Evolutionary conservation across 345 rosid species (phyloP).

Genomic region (Citrus maxima): DNA sequence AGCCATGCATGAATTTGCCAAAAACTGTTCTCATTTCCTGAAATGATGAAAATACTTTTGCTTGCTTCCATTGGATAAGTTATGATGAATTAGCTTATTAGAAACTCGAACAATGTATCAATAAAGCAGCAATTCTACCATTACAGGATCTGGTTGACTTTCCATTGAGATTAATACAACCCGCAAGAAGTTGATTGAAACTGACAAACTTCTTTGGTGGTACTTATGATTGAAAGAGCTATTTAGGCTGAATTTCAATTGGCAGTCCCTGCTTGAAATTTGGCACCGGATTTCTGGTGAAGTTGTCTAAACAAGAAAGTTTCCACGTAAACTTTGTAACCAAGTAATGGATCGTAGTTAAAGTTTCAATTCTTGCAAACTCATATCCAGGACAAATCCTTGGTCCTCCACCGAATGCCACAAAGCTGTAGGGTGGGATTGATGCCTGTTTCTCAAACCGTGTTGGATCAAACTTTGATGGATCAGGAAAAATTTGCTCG

Average conservation of each 20-base stretch:
- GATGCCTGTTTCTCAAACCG: constrained; percentile 27
- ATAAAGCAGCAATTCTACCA: not conserved
- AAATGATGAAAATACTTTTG: not conserved
- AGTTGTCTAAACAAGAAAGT: not conserved
- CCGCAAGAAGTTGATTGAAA: not conserved
- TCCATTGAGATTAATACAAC: not conserved
- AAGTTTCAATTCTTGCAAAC: constrained; percentile 34
- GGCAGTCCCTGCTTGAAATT: not conserved
- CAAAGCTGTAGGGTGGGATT: constrained; percentile 24
- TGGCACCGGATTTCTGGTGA: not conserved
- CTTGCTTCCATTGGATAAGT: not conserved
- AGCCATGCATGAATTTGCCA: not conserved
- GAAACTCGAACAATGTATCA: not conserved
- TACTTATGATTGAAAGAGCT: not conserved
- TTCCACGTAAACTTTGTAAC: constrained; percentile 28
- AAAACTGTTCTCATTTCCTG: not conserved
- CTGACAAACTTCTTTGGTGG: not conserved
- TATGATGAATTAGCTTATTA: not conserved
- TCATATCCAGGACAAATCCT: constrained; percentile 33
- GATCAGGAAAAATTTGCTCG: constrained; percentile 24
- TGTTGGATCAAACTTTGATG: constrained; percentile 26
- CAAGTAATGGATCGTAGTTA: constrained; percentile 21
- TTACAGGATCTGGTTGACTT: not conserved
- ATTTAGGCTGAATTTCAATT: not conserved
- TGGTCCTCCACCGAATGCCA: constrained; percentile 27